Base-by-base conservation (phyloP, 257 asterid genomes). In the Salvia rosmarinus region DNA sequence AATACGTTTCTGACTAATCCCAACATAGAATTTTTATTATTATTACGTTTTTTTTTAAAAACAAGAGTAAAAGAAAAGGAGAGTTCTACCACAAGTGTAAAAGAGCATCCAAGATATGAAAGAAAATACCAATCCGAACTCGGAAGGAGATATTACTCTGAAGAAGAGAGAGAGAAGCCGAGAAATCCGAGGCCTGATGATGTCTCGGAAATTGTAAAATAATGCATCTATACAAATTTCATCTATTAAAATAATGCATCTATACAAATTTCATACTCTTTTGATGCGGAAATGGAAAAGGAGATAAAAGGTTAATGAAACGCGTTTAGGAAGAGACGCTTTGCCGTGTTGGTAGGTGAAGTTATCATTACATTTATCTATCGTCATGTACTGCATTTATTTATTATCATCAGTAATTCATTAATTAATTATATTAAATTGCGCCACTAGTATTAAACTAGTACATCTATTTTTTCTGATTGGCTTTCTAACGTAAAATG, bases 141-240 rank as follows among this genome's bases (percentile, higher is more conserved):
- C 66, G 35, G 59, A 67, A 42, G 76, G 66, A 57, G 59, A 59
- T 66, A 76, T 65, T 74, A 65, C 74, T 74, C 66, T 67, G 76
- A 1, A 25, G 30, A 25, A 25, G 75, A 71, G 42, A 28, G 60
- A 75, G 76, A 68, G 32, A 64, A 65, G 79, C 90, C 85, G 84
- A 75, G 70, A 80, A 76, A 78, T 71, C 80, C 85, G 83, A 79
- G 78, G 82, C 69, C 66, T 51, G 79, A 75, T 72, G 75, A 75
- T 74, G 77, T 56, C 64, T 28, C 37, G 65, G 77, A 77, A 69
- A 58, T 30, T 54, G 75, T 64, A 40, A 62, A 62, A 43, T 58
- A 42, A 19, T 70, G 67, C 49, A 43, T 56, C 23, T 8, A 4
- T 9, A 6, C 19, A 54, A 16, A 44, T 13, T 52, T 40, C 55